Percentiles rank a stretch among this genome's conserved stretches.
These are phyloP conservation scores for Fraxinus dipetala DNA, from an alignment of 305 asterid species.

Conservation along the genomic window DNA sequence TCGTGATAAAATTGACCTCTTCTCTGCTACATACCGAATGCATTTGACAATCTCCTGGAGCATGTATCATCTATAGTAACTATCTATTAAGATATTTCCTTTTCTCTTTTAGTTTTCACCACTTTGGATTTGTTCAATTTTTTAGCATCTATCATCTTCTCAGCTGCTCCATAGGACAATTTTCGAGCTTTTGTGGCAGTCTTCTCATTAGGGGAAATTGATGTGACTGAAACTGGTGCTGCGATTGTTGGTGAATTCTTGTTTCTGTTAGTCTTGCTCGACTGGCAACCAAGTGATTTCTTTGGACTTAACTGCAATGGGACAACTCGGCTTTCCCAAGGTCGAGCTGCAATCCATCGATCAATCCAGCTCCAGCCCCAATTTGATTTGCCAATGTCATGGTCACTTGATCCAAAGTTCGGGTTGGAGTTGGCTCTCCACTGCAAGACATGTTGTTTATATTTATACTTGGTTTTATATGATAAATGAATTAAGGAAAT, in stretches of 20 bases:
- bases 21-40: conserved; percentile 4
- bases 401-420: conserved; percentile 45
- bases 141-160: conserved; percentile 28
- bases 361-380: conserved; percentile 99
- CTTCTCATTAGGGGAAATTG: conserved; percentile 54
- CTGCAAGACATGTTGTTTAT: conserved; percentile 32
- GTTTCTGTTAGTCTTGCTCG: conserved; percentile 36
- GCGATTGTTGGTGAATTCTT: conserved; percentile 39
- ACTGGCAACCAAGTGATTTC: conserved; percentile 33
- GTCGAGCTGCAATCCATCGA: conserved; percentile 89
- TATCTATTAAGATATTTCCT: conserved; percentile 22
- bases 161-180: conserved; percentile 45
- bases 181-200: conserved; percentile 40
- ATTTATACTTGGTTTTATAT: neutral
- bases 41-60: neutral
- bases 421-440: conserved; percentile 77
- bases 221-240: conserved; percentile 37
- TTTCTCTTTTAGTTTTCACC: conserved; percentile 27
- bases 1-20: neutral
- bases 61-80: neutral
- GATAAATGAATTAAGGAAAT: neutral
- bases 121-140: conserved; percentile 43
- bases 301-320: conserved; percentile 48
- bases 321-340: conserved; percentile 80
- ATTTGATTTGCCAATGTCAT: conserved; percentile 52